Evolutionary conservation across 441 rosid genomes (phyloP).

Genomic region (Metrosideros polymorpha): DNA sequence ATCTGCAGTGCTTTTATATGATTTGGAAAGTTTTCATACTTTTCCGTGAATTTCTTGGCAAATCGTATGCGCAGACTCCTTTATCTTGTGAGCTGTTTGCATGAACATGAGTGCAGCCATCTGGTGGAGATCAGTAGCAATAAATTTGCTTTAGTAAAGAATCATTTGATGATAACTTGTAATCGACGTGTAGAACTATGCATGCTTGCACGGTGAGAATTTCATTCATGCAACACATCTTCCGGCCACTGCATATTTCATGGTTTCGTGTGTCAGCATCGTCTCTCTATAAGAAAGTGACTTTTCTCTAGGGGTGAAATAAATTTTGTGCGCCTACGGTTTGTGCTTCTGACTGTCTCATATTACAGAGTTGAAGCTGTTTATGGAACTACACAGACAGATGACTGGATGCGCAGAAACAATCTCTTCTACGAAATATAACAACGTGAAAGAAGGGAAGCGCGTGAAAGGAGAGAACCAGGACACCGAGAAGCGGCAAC

Average conservation of each 20-base stretch:
- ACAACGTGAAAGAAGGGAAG: conserved; percentile 16
- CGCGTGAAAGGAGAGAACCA: conserved; percentile 24
- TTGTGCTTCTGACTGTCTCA: neutral
- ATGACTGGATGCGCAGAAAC: conserved; percentile 32
- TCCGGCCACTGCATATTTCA: neutral
- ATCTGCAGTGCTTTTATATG: neutral
- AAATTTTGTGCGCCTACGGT: neutral
- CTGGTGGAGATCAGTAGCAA: neutral
- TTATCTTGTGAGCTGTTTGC: neutral
- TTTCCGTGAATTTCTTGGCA: neutral
- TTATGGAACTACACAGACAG: conserved; percentile 48
- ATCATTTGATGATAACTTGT: neutral
- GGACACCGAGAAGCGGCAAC: conserved; percentile 14
- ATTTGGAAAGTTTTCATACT: neutral
- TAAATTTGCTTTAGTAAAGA: neutral
- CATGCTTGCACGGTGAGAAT: neutral
- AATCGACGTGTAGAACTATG: neutral
- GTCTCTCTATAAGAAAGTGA: neutral
- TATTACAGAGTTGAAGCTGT: conserved; percentile 50
- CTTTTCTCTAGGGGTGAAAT: neutral
- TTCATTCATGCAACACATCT: neutral
- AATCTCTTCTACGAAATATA: conserved; percentile 12
- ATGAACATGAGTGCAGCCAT: neutral
- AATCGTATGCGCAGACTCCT: neutral
- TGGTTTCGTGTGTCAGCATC: neutral